Percentiles rank a stretch among this genome's conserved stretches.
Evolutionary conservation across 1,284 basidiomycete species (phyloP).

Genomic region (Cryptococcus amylolentus): DNA sequence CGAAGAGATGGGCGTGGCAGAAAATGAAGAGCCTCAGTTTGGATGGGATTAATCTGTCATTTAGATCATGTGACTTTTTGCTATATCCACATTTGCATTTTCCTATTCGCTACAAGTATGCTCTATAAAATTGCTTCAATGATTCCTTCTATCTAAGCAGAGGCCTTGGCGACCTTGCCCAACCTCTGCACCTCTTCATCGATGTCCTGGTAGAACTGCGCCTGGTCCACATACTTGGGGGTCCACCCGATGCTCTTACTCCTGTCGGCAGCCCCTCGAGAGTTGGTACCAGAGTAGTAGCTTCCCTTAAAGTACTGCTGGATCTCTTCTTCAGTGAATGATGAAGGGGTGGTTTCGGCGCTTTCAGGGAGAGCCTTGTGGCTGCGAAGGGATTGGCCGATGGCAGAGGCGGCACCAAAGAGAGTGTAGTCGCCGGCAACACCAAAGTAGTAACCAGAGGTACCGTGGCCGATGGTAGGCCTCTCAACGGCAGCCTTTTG

Average conservation of each 20-base stretch:
- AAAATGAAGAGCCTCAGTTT: slow-evolving; percentile 12
- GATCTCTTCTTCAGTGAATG: slow-evolving; percentile 40
- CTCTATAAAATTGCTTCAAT: background rate
- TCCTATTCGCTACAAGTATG: background rate
- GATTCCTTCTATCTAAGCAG: too few species aligned
- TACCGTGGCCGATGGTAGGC: slow-evolving; percentile 37
- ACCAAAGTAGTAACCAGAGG: slow-evolving; percentile 46
- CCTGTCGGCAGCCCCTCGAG: slow-evolving; percentile 55
- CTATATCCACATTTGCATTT: background rate
- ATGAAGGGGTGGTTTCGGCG: slow-evolving; percentile 28
- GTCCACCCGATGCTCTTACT: slow-evolving; percentile 56
- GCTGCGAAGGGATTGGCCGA: slow-evolving; percentile 36
- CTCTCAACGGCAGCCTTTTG: slow-evolving; percentile 12
- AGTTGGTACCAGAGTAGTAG: slow-evolving; percentile 56
- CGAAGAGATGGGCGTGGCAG: slow-evolving; percentile 57
- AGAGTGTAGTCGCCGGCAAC: slow-evolving; percentile 46
- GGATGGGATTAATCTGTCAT: too few species aligned
- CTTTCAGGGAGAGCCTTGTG: slow-evolving; percentile 17
- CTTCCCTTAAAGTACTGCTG: slow-evolving; percentile 44
- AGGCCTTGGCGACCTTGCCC: slow-evolving; percentile 18
- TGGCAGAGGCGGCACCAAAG: slow-evolving; percentile 30
- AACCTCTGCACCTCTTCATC: slow-evolving; percentile 21
- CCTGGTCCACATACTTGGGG: slow-evolving; percentile 29
- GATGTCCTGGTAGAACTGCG: slow-evolving; percentile 27
- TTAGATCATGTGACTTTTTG: background rate